A percentile compares a stretch with the other conserved stretches of the same genome.
Evolutionary conservation across 2,329 filamentous ascomycete species (phyloP).

Genomic region (Fusarium sp.): DNA sequence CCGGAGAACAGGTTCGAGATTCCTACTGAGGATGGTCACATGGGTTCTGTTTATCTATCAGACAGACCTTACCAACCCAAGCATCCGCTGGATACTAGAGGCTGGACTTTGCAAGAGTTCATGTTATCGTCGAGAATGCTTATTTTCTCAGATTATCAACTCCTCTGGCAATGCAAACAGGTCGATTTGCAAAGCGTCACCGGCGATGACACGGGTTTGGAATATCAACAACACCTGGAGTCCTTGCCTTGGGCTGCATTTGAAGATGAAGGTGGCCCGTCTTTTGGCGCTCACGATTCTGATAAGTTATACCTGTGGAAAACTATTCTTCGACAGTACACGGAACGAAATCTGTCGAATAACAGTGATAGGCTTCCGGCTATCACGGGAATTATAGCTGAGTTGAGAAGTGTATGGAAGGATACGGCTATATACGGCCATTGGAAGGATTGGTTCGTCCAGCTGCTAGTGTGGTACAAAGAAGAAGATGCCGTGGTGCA

Average conservation of each 20-base stretch:
- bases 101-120: neutral
- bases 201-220: accelerated
- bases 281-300: neutral
- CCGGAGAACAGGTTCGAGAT: accelerated
- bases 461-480: neutral
- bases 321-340: neutral
- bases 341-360: accelerated
- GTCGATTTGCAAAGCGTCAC: neutral
- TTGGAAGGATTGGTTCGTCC: slow-evolving; percentile 1
- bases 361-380: neutral
- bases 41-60: accelerated
- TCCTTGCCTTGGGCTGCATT: neutral
- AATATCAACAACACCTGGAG: neutral
- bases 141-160: neutral
- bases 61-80: accelerated
- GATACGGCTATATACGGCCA: neutral
- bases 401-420: neutral
- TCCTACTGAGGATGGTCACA: accelerated
- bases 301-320: neutral
- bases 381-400: accelerated
- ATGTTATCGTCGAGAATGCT: neutral
- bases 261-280: accelerated
- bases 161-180: slow-evolving; percentile 2
- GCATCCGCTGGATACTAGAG: neutral
- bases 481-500: accelerated